Evolutionary conservation across 2,329 filamentous ascomycete species (phyloP).

Genomic region (Fusarium sp.): DNA sequence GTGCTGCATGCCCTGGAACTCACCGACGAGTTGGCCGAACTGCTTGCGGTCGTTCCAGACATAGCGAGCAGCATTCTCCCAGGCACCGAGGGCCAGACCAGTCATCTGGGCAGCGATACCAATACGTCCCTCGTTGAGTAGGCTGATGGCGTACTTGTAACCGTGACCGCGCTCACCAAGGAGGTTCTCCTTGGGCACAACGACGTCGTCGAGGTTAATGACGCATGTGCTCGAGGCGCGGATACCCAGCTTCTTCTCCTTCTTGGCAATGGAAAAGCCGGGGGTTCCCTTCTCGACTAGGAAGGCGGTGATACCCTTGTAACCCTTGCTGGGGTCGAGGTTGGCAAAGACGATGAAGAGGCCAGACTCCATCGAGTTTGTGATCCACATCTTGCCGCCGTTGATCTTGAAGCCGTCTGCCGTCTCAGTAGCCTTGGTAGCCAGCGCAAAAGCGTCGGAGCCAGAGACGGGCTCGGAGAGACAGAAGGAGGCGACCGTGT

Average conservation of each 20-base stretch:
- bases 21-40: constrained; percentile 91
- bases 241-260: constrained; percentile 99
- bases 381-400: constrained; percentile 99
- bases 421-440: constrained; percentile 89
- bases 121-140: constrained; percentile 96
- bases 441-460: constrained; percentile 94
- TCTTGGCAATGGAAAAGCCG: constrained; percentile 97
- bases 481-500: constrained; percentile 93
- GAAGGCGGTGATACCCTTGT: constrained; percentile 97
- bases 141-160: constrained; percentile 96
- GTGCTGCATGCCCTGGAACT: constrained; percentile 99
- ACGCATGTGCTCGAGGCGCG: constrained; percentile 96
- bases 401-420: constrained; percentile 86
- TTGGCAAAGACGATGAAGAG: constrained; percentile 99
- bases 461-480: constrained; percentile 92
- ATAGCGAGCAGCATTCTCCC: constrained; percentile 92
- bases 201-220: constrained; percentile 96
- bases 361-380: constrained; percentile 91
- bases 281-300: constrained; percentile 89
- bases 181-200: constrained; percentile 88
- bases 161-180: constrained; percentile 90
- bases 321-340: constrained; percentile 89
- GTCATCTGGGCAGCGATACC: constrained; percentile 99
- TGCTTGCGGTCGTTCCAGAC: constrained; percentile 99
- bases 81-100: constrained; percentile 91